Evolutionary conservation across 176 grass and related monocot genomes (phyloP), one percentile per base, ranked within the genome.

Genomic region (Zoysia pacifica): DNA sequence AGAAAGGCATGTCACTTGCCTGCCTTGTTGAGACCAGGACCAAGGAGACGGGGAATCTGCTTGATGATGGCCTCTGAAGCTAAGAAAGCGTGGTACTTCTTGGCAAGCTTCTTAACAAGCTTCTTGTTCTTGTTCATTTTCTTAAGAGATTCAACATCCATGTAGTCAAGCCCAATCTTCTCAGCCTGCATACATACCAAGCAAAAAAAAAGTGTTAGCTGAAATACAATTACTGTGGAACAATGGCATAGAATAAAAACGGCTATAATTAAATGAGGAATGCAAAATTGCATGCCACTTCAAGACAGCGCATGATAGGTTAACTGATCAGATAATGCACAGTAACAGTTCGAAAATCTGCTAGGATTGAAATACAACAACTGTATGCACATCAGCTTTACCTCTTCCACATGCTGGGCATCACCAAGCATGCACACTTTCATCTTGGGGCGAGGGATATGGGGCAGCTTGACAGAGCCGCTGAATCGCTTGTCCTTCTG

Each of bases 81-180:
- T 51, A 97, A 65, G 83, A 97, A 97, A 80, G 94, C 89, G 69
- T 97, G 94, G 65, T 94, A 97, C 67, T 97, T 97, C 87, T 97
- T 94, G 44, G 94, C 94, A 72, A 97, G 89, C 69, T 83, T 97
- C 87, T 94, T 97, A 2, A 97, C 94, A 58, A 97, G 90, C 77
- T 97, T 97, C 91, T 97, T 97, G 66, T 94, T 97, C 84, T 97
- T 97, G 83, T 94, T 97, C 94, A 97, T 97, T 67, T 97, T 97
- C 70, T 97, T 97, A 50, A 97, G 86, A 3, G 62, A 64, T 50
- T 97, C 94, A 54, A 94, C 94, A 77, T 97, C 94, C 94, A 97
- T 97, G 67, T 83, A 97, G 48, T 97, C 94, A 67, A 97, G 85
- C 35, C 94, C 87, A 13, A 97, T 92, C 77, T 94, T 97, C 89